Conservation (phyloP, 306 rosid genomes). For the Vicia villosa region DNA sequence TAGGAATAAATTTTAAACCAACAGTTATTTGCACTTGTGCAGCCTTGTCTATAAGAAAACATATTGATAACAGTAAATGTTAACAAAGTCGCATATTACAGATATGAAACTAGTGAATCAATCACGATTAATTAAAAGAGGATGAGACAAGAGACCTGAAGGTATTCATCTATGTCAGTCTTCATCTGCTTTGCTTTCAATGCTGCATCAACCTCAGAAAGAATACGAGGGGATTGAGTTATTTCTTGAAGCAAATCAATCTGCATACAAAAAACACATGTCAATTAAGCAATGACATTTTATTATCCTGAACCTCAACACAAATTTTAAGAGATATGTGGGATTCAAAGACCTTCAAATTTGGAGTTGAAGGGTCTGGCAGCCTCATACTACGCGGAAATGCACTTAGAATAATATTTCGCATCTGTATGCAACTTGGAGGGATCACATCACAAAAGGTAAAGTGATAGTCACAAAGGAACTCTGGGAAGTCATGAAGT, state of each 20-base stretch:
- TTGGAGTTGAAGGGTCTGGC: constrained; percentile 95
- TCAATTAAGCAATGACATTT: constrained; percentile 7
- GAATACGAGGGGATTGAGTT: constrained; percentile 83
- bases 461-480: constrained; percentile 94
- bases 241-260: constrained; percentile 95
- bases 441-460: constrained; percentile 96
- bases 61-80: neutral
- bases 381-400: constrained; percentile 98
- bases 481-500: constrained; percentile 96
- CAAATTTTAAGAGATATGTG: neutral
- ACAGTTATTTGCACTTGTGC: neutral
- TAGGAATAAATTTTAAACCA: neutral
- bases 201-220: constrained; percentile 92
- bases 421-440: constrained; percentile 97
- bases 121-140: constrained; percentile 17
- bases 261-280: constrained; percentile 49
- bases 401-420: constrained; percentile 95
- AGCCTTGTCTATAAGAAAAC: neutral
- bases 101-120: neutral
- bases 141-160: constrained; percentile 53
- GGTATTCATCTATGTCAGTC: constrained; percentile 87
- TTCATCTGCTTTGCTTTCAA: constrained; percentile 87
- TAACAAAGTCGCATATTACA: neutral
- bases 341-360: constrained; percentile 65
- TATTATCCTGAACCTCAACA: neutral